Percentiles rank a stretch among this genome's conserved stretches.
Evolutionary conservation across 805 yeast genomes (phyloP).

Genomic region (Blastobotrys robertii): DNA sequence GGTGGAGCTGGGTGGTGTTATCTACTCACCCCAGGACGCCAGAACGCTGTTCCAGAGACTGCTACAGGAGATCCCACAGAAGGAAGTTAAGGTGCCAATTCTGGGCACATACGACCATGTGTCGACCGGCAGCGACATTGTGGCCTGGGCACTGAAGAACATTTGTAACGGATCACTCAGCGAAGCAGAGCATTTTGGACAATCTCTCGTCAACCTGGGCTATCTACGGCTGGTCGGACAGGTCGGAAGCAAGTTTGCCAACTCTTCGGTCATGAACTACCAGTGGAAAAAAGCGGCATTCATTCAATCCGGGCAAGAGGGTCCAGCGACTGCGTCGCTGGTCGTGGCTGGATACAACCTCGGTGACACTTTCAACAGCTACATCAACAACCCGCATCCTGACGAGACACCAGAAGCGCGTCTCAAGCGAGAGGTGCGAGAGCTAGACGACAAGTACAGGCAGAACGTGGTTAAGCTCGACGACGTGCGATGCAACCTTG

Average conservation of each 20-base stretch:
- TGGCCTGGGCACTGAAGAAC: conserved; percentile 47
- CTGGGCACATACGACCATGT: conserved; percentile 58
- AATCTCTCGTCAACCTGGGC: conserved; percentile 52
- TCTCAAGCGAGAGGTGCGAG: conserved; percentile 46
- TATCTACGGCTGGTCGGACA: conserved; percentile 56
- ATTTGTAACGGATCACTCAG: conserved; percentile 36
- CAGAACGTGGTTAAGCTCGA: conserved; percentile 51
- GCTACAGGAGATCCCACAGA: conserved; percentile 42
- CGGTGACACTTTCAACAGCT: conserved; percentile 20
- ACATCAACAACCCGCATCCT: conserved; percentile 21
- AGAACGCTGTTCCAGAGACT: conserved; percentile 35
- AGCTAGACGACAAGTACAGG: conserved; percentile 48
- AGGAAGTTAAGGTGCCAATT: conserved; percentile 52
- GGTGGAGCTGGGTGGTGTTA: conserved; percentile 23
- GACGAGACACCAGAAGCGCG: conserved; percentile 46
- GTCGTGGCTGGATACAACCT: conserved; percentile 24
- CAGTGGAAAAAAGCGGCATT: conserved; percentile 74
- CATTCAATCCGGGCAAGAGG: conserved; percentile 36
- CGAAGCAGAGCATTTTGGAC: conserved; percentile 65
- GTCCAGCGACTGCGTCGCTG: conserved; percentile 12
- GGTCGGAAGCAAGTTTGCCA: conserved; percentile 51
- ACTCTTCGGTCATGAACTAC: conserved; percentile 61
- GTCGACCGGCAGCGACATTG: conserved; percentile 50
- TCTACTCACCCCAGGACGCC: conserved; percentile 31
- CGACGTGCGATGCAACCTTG: conserved; percentile 57